phyloP scores from a whole-genome alignment of 1,284 basidiomycete species.

The Coniophora puteana region DNA sequence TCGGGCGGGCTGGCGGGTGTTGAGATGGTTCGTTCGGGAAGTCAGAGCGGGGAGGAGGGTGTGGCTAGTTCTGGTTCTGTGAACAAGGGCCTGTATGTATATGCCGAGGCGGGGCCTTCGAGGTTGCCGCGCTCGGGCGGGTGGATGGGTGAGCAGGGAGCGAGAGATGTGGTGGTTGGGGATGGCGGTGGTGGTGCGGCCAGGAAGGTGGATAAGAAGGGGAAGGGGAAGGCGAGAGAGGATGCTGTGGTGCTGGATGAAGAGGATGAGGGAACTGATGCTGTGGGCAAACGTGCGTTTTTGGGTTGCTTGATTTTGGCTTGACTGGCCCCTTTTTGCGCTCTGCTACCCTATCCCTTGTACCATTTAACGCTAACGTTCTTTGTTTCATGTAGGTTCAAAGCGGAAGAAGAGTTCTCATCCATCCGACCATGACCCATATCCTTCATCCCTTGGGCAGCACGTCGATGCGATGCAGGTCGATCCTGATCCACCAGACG shows the following conservation, averaged over 20 bases:
- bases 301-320: too few relatives aligned
- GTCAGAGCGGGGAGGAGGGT: too few relatives aligned
- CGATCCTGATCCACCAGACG: background rate
- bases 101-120: background rate
- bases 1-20: conserved; percentile 62
- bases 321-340: too few relatives aligned
- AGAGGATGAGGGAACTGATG: conserved; percentile 18
- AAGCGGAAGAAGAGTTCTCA: background rate
- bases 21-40: conserved; percentile 46
- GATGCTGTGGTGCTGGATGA: conserved; percentile 5
- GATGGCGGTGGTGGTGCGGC: conserved; percentile 11
- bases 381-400: too few relatives aligned
- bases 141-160: too few relatives aligned
- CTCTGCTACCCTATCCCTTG: too few relatives aligned
- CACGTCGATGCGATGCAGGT: background rate
- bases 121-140: background rate
- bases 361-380: too few relatives aligned
- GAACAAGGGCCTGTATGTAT: background rate
- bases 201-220: conserved; percentile 12
- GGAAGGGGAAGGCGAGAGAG: conserved; percentile 16
- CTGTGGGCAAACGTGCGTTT: background rate
- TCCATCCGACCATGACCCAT: background rate
- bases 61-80: background rate
- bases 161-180: too few relatives aligned
- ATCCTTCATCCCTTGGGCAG: background rate